phyloP scores from a whole-genome alignment of 805 yeast genomes.

The Candida wancherniae region DNA sequence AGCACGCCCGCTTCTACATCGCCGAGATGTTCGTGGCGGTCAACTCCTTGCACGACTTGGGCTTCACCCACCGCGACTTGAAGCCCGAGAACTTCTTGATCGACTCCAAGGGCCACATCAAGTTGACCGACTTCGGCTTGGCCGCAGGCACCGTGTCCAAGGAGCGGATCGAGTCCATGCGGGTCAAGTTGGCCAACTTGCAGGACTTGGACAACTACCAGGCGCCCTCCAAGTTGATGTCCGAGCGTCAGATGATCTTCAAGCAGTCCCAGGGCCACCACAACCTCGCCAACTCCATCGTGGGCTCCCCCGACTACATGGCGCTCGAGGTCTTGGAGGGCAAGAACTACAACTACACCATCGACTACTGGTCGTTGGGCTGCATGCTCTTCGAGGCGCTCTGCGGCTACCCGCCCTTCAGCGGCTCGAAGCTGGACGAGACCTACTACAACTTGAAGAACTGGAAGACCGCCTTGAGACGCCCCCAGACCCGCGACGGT shows the following conservation, averaged over 20 bases:
- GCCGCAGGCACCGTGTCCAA: slow-evolving; percentile 95
- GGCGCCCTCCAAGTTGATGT: slow-evolving; percentile 63
- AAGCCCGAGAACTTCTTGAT: slow-evolving; percentile 93
- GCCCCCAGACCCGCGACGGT: slow-evolving; percentile 92
- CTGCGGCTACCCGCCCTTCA: slow-evolving; percentile 96
- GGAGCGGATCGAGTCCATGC: slow-evolving; percentile 91
- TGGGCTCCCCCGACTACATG: slow-evolving; percentile 99
- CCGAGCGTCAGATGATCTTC: slow-evolving; percentile 84
- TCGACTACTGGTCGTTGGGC: slow-evolving; percentile 98
- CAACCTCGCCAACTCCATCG: slow-evolving; percentile 90
- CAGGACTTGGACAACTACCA: slow-evolving; percentile 65
- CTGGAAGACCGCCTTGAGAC: slow-evolving; percentile 82
- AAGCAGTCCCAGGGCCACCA: slow-evolving; percentile 76
- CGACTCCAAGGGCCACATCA: slow-evolving; percentile 87
- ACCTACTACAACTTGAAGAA: slow-evolving; percentile 89
- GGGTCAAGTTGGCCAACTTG: slow-evolving; percentile 58
- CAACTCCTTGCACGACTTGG: slow-evolving; percentile 88
- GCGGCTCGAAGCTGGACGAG: slow-evolving; percentile 90
- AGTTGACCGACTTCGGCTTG: slow-evolving; percentile 91
- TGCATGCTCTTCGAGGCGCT: slow-evolving; percentile 95
- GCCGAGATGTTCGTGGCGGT: slow-evolving; percentile 96
- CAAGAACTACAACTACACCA: slow-evolving; percentile 87
- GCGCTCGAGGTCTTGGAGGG: slow-evolving; percentile 97
- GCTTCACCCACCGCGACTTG: slow-evolving; percentile 94
- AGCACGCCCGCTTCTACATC: slow-evolving; percentile 92